Evolutionary conservation across 495 filamentous ascomycete species (phyloP).

Genomic region (Aspergillus taichungensis): DNA sequence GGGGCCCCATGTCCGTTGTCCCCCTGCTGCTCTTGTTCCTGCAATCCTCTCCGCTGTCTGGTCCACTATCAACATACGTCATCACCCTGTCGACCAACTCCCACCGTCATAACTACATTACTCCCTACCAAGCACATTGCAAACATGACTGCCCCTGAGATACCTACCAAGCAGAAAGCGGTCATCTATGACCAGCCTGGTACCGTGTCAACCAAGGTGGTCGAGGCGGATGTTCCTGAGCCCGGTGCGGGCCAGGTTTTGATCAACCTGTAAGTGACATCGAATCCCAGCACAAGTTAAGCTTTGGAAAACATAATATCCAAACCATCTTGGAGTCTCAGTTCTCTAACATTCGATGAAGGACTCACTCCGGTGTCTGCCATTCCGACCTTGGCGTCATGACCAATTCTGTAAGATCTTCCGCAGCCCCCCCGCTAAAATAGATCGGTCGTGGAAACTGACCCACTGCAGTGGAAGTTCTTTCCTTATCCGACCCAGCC

Average conservation of each 20-base stretch:
- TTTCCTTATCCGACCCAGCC: slow-evolving; percentile 55
- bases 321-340: not conserved
- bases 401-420: slow-evolving; percentile 36
- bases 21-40: no score
- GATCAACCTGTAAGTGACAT: slow-evolving; percentile 47
- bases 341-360: slow-evolving; percentile 16
- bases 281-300: not conserved
- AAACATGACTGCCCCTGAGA: slow-evolving; percentile 23
- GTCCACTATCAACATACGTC: no score
- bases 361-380: slow-evolving; percentile 63
- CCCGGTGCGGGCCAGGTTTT: slow-evolving; percentile 57
- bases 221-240: slow-evolving; percentile 56
- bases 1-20: no score
- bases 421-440: not conserved
- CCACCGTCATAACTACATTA: no score
- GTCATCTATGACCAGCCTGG: slow-evolving; percentile 62
- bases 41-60: no score
- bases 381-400: slow-evolving; percentile 59
- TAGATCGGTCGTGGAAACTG: not conserved
- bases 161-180: slow-evolving; percentile 61
- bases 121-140: not conserved
- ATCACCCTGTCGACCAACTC: no score
- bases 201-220: slow-evolving; percentile 57
- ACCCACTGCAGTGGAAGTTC: slow-evolving; percentile 33
- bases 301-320: not conserved